Percentiles rank a stretch among this genome's conserved stretches.
Conservation (phyloP, 345 rosid genomes). For the Lagerstroemia speciosa region DNA sequence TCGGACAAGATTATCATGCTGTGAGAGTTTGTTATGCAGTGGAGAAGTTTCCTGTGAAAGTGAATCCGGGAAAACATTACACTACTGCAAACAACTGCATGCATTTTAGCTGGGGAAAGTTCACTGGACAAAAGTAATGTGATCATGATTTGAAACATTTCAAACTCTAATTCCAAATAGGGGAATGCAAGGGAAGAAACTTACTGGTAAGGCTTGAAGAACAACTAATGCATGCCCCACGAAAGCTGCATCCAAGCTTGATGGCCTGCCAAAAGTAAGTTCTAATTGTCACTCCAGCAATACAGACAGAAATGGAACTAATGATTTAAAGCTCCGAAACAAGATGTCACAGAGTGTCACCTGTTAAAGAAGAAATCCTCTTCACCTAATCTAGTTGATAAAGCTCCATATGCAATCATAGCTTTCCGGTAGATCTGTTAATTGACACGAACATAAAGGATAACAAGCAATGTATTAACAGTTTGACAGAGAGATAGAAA, state of each 20-base stretch:
- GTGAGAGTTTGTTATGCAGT: constrained; percentile 49
- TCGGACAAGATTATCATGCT: constrained; percentile 48
- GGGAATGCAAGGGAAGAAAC: constrained; percentile 18
- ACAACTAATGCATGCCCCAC: constrained; percentile 60
- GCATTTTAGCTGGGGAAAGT: not conserved
- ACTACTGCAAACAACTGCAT: not conserved
- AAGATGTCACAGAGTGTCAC: constrained; percentile 21
- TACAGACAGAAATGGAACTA: not conserved
- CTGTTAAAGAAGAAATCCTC: constrained; percentile 64
- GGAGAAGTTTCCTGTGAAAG: constrained; percentile 55
- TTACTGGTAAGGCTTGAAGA: constrained; percentile 77
- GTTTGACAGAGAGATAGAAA: not conserved
- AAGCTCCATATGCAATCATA: constrained; percentile 57
- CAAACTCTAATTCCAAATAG: not conserved
- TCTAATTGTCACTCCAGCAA: not conserved
- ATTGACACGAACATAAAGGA: not conserved
- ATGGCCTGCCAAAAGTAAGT: constrained; percentile 42
- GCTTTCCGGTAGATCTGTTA: constrained; percentile 72
- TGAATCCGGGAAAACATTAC: constrained; percentile 5
- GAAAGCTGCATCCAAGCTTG: constrained; percentile 79
- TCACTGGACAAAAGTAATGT: not conserved
- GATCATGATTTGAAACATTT: not conserved
- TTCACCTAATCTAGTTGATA: constrained; percentile 75
- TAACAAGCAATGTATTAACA: not conserved
- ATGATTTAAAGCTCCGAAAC: not conserved